A percentile compares a stretch with the other conserved stretches of the same genome.
These are phyloP conservation scores for Aquanectria penicillioides DNA, from an alignment of 2,329 filamentous ascomycete species.

Conservation along the genomic window DNA sequence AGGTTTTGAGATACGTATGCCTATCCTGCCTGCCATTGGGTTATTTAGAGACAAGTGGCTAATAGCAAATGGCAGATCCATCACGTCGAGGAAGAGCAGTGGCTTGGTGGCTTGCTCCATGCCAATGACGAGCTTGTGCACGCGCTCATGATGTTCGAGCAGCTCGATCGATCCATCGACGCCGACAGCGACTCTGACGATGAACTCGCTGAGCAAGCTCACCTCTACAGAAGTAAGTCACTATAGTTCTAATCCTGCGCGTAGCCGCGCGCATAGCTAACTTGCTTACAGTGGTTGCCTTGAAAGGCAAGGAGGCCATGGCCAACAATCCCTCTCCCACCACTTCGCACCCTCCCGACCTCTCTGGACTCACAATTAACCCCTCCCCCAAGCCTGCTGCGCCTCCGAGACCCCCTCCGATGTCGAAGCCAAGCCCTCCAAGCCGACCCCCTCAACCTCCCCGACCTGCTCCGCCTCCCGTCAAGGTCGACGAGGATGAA, in stretches of 20 bases:
- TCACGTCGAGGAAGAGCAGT: constrained; percentile 89
- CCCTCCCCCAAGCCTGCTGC: constrained; percentile 54
- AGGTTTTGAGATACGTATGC: constrained; percentile 83
- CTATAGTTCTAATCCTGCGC: background rate
- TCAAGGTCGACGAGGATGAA: constrained; percentile 66
- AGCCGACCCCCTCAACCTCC: constrained; percentile 32
- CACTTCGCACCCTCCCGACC: constrained; percentile 51
- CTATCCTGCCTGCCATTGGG: background rate
- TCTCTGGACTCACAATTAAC: constrained; percentile 57
- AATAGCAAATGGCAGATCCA: constrained; percentile 70
- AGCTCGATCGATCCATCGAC: constrained; percentile 87
- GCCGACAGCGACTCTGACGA: constrained; percentile 78
- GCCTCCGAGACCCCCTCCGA: constrained; percentile 52
- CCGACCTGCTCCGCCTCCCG: constrained; percentile 17
- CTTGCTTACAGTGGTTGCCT: constrained; percentile 59
- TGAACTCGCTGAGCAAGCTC: constrained; percentile 73
- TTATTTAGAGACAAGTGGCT: background rate
- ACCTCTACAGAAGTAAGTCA: constrained; percentile 68
- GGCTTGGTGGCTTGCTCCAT: constrained; percentile 88
- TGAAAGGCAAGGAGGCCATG: constrained; percentile 60
- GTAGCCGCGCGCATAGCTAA: constrained; percentile 25
- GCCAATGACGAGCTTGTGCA: constrained; percentile 97
- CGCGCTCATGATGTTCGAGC: constrained; percentile 92
- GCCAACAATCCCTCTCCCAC: constrained; percentile 53
- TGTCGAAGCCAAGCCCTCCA: constrained; percentile 33